These are phyloP conservation scores for Corchorus olitorius DNA, from an alignment of 345 rosid species.

Conservation along the genomic window DNA sequence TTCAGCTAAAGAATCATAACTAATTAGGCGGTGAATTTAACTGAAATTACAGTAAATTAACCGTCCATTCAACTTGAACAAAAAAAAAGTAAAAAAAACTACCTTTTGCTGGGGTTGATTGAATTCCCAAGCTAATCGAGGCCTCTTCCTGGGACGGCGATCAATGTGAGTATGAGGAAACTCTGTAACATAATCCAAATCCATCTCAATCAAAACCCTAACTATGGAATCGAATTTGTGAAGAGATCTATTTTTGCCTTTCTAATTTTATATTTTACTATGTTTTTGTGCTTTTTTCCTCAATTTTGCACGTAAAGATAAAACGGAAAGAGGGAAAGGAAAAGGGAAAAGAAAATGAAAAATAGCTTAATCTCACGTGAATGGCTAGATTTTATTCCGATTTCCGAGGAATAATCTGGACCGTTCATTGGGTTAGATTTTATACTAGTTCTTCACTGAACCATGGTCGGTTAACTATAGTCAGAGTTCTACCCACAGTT, in stretches of 20 bases:
- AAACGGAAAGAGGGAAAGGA: no score
- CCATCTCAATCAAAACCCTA: slow-evolving; percentile 33
- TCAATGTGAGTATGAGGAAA: slow-evolving; percentile 54
- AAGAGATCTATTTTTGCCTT: slow-evolving; percentile 10
- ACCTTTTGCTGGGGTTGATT: slow-evolving; percentile 51
- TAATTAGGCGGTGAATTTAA: background rate
- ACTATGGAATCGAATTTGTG: slow-evolving; percentile 10
- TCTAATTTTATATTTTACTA: background rate
- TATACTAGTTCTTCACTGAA: no score
- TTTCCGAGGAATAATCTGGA: background rate
- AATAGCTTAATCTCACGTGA: background rate
- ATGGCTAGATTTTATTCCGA: background rate
- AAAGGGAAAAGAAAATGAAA: background rate
- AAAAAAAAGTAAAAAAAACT: slow-evolving; percentile 9
- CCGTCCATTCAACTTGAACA: background rate
- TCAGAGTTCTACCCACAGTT: no score
- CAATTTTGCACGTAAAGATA: no score
- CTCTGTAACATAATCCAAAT: slow-evolving; percentile 55
- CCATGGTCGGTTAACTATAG: no score
- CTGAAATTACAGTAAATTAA: background rate
- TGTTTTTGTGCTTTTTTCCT: no score
- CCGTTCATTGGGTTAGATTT: background rate
- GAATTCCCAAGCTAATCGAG: slow-evolving; percentile 61
- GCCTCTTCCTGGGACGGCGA: slow-evolving; percentile 67
- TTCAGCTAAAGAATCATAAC: background rate